Evolutionary conservation across 2,329 filamentous ascomycete genomes (phyloP), one percentile per base, ranked within the genome.

Genomic region (Diaporthe longicolla): DNA sequence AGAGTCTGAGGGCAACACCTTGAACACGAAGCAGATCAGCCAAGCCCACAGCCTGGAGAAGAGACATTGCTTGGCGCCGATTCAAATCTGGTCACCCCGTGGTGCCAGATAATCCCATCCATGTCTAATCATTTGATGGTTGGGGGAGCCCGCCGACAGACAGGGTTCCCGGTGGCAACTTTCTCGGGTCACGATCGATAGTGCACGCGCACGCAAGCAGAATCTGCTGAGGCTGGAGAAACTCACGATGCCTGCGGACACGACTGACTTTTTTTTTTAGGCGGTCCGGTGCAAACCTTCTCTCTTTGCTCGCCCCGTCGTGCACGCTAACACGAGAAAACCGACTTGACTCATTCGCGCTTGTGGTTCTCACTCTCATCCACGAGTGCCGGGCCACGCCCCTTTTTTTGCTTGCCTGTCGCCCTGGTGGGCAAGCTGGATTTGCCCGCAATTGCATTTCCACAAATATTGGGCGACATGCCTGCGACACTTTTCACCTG

Each of bases 131-230:
- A 21, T n/a, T n/a, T 50, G 45, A 45, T 35, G 19, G 61, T 50
- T 65, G 63, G 29, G 48, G 48, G 48, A 50, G 48, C 45, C 63
- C 45, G 13, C 2, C 40, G 40, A 15, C 10, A 11, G 32, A 54
- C 63, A 68, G 63, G 63, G 63, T 68, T 68, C 45, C 32, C 2
- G 63, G 63, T 68, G 63, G 63, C 63, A 45, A 68, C 63, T 68
- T 68, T 68, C 3, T 37, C 40, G 40, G 40, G 32, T 68, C 63
- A 68, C 63, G 63, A 26, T 40, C 63, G 63, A 26, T 40, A 21
- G 63, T 43, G 40, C 40, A 43, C 15, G 17, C 40, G 17, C 40
- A 43, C 40, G 17, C 40, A 19, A 15, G 40, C 58, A 40, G 32
- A 40, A 68, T 29, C 63, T 68, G 48, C 10, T 40, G 63, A 54